Percentiles rank a stretch among this genome's conserved stretches.
Evolutionary conservation across 495 filamentous ascomycete species (phyloP).

Genomic region (Cercophora sp.): DNA sequence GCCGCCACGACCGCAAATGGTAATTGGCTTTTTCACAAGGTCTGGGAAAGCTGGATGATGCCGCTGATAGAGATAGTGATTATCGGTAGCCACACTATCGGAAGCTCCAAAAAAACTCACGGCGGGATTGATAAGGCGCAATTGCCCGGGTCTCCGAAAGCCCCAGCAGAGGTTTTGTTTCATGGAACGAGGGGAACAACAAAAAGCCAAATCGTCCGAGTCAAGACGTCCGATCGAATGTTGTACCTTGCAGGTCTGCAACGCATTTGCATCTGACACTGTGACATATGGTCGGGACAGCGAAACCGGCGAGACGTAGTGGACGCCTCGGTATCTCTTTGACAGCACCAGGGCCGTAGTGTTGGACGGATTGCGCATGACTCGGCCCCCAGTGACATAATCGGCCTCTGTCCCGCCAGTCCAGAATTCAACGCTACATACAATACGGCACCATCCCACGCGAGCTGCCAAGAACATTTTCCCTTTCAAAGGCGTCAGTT

Average conservation of each 20-base stretch:
- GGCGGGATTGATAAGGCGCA: no score
- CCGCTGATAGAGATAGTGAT: no score
- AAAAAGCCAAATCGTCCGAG: no score
- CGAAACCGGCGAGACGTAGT: not conserved
- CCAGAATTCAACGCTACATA: no score
- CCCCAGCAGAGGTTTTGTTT: no score
- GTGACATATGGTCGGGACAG: no score
- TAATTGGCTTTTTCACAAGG: slow-evolving; percentile 9
- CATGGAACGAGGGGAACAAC: no score
- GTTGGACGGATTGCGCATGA: slow-evolving; percentile 7
- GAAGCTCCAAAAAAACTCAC: no score
- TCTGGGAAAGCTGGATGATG: not conserved
- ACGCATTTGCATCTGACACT: not conserved
- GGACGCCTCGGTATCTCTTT: slow-evolving; percentile 10
- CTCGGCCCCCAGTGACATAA: slow-evolving; percentile 18
- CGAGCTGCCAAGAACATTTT: slow-evolving; percentile 21
- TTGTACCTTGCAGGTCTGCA: not conserved
- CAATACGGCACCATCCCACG: slow-evolving; percentile 19
- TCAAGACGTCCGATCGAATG: not conserved
- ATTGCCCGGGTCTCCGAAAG: no score
- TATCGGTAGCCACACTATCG: no score
- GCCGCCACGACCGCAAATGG: slow-evolving; percentile 12
- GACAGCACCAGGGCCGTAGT: not conserved
- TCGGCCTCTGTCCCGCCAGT: no score
- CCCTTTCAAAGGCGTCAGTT: slow-evolving; percentile 12